These are phyloP conservation scores for Chlorociboria aeruginascens DNA, from an alignment of 495 filamentous ascomycete species.

Conservation along the genomic window DNA sequence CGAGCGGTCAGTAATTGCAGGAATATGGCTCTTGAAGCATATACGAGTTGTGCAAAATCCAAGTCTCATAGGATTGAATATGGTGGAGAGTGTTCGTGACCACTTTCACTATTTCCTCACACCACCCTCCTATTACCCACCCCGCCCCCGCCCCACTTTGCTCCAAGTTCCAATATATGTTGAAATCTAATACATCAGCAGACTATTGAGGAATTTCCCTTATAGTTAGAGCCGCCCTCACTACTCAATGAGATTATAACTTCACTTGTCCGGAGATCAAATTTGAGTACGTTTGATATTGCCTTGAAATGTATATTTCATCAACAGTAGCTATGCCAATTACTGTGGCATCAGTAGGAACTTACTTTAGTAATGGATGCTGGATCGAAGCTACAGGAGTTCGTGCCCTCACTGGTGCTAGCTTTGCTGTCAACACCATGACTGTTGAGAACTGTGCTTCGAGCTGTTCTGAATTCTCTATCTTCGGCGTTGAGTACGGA, in stretches of 20 bases:
- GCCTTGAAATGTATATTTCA: slow-evolving; percentile 17
- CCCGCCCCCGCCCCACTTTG: slow-evolving; percentile 4
- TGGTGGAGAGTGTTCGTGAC: slow-evolving; percentile 31
- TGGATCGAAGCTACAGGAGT: slow-evolving; percentile 28
- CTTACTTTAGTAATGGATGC: slow-evolving; percentile 32
- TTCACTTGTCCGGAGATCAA: slow-evolving; percentile 35
- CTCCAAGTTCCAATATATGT: not conserved
- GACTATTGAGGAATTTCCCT: slow-evolving; percentile 39
- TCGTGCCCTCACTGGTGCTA: slow-evolving; percentile 18
- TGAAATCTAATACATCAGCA: slow-evolving; percentile 7
- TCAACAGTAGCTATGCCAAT: not conserved
- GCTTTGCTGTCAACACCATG: slow-evolving; percentile 32
- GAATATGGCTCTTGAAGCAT: slow-evolving; percentile 38
- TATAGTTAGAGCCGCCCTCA: slow-evolving; percentile 25
- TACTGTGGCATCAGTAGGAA: slow-evolving; percentile 23
- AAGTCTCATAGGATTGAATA: slow-evolving; percentile 40
- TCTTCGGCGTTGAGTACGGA: slow-evolving; percentile 37
- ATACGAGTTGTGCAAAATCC: slow-evolving; percentile 29
- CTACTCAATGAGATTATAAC: slow-evolving; percentile 32
- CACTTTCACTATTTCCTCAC: too few relatives aligned
- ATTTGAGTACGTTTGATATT: slow-evolving; percentile 29
- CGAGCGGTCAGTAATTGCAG: slow-evolving; percentile 26
- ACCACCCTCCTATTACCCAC: too few relatives aligned
- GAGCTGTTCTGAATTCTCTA: slow-evolving; percentile 33
- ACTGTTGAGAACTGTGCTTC: slow-evolving; percentile 34